Evolutionary conservation across 2,329 filamentous ascomycete genomes (phyloP), one percentile per base, ranked within the genome.

Genomic region (Exophiala phaeomuriformis): DNA sequence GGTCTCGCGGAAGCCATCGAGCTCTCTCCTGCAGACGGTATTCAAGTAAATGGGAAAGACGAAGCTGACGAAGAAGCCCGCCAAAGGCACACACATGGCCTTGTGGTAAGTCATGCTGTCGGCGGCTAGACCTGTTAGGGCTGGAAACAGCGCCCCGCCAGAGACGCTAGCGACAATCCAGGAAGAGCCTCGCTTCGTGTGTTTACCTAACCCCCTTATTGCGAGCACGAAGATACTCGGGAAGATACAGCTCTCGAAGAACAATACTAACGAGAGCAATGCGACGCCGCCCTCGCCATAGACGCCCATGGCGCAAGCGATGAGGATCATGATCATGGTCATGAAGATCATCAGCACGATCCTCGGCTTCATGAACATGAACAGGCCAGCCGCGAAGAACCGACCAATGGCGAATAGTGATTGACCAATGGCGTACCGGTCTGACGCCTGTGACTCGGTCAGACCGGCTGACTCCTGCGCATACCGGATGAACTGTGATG

Each of bases 191-290:
- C 85, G 79, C 74, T 90, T 90, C 35, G 84, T 87, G 70, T 91
- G 84, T 12, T 82, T 79, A 4, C 88, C 87, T 1, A 90, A 75
- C 1, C 85, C 86, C 27, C 88, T 81, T 55, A 95, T 83, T 2
- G 85, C 86, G 8, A 93, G 77, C 2, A 86, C 83, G 61, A 90
- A 89, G 55, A 93, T 83, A 1, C 90, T 82, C 0, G 90, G 89
- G 75, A 88, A 95, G 62, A 88, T 81, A 48, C 89, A 88, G 0
- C 84, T 86, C 67, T 91, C 88, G 64, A 87, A 88, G 68, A 94
- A 88, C 60, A 88, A 83, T 58, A 87, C 85, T 12, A 90, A 63
- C 32, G 84, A 75, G 2, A 86, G 72, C 61, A 88, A 83, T 19
- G 68, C 70, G 58, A 80, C 69, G 46, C 78, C 77, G 2, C 65